These are phyloP conservation scores for Allium cepa DNA, from an alignment of 106 monocot species.

Conservation along the genomic window DNA sequence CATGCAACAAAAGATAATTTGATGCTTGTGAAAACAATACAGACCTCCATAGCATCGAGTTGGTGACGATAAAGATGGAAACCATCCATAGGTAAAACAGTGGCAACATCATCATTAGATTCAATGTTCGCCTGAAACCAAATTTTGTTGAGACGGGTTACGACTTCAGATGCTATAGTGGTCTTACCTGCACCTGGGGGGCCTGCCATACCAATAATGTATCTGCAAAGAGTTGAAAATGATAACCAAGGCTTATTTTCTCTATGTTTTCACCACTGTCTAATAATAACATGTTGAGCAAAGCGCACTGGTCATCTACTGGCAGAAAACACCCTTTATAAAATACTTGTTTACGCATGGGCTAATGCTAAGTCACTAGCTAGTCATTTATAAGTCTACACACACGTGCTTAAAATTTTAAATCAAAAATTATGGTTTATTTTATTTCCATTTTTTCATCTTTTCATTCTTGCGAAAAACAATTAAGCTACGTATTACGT, in stretches of 20 bases:
- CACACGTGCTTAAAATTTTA: no score
- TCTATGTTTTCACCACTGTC: neutral
- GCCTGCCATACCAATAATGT: slow-evolving; percentile 72
- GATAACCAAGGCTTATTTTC: neutral
- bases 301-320: no score
- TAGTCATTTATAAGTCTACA: no score
- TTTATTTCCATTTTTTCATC: no score
- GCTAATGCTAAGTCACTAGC: no score
- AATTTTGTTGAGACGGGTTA: slow-evolving; percentile 48
- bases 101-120: slow-evolving; percentile 38
- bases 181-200: slow-evolving; percentile 86
- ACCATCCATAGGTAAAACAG: slow-evolving; percentile 93
- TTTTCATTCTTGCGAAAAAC: no score
- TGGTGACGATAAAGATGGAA: slow-evolving; percentile 94
- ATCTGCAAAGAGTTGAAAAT: slow-evolving; percentile 20
- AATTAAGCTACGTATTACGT: no score
- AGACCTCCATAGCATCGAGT: slow-evolving; percentile 85
- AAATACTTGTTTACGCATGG: no score
- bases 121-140: slow-evolving; percentile 18
- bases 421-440: no score
- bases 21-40: neutral
- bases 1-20: neutral
- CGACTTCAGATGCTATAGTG: slow-evolving; percentile 68
- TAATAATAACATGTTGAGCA: neutral
- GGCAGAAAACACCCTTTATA: no score